Evolutionary conservation across 1,139 yeast genomes (phyloP), one percentile per base, ranked within the genome.

Genomic region (Blastobotrys buckinghamii): DNA sequence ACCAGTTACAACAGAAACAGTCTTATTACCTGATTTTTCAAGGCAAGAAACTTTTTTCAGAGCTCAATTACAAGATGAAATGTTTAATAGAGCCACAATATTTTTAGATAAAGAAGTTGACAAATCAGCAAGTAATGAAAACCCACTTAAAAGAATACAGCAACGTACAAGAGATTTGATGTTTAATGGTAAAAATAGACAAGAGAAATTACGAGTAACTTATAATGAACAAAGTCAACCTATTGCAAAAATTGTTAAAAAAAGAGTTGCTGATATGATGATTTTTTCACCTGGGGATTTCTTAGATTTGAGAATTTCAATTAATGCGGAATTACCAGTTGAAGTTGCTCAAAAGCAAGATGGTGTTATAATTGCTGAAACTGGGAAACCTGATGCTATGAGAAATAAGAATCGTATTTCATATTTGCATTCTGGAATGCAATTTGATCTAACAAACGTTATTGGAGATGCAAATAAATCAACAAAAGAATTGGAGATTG

Each of bases 1-100:
- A 37, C 90, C 89, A 6, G 82, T 86, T 3, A 77, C 84, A 13
- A 82, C 95, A 4, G 96, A 89, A 65, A 76, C 89, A 45, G 74
- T 89, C 6, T 73, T 78, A 48, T 77, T 78, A 29, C 74, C 79
- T 51, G 75, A 73, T 35, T 74, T 69, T 55, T 76, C 74, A 45
- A 77, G 77, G 32, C 69, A 78, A 22, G 78, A 76, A 50, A 79
- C 85, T 19, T 72, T 69, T 51, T 84, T 87, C 68, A 81, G 79
- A 49, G 77, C 90, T 54, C 88, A 84, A 36, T 76, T 89, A 47
- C 84, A 82, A 53, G 80, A 81, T 50, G 77, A 78, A 37, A 81
- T 86, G 30, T 86, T 79, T 69, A 75, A 72, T 47, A 84, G 80
- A 51, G 71, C 83, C 50, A 75, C 74, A 53, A 73, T 74, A 51